Evolutionary conservation across 2,329 filamentous ascomycete species (phyloP).

Genomic region (Hymenoscyphus fraxineus): DNA sequence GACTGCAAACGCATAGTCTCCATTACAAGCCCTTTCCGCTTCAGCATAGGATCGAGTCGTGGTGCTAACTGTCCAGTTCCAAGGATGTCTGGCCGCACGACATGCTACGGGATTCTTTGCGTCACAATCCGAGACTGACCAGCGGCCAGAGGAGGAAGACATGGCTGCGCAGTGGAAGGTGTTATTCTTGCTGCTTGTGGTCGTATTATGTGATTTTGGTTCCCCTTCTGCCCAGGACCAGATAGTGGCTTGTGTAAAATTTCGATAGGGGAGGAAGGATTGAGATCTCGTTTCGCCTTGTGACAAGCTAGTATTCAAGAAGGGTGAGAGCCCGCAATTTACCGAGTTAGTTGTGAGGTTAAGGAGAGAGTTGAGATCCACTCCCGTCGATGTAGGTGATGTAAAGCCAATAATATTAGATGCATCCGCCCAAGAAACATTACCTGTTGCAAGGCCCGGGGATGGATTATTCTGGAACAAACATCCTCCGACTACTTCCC

Average conservation of each 20-base stretch:
- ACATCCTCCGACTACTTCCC: slow-evolving; percentile 48
- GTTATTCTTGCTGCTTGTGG: slow-evolving; percentile 23
- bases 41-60: slow-evolving; percentile 41
- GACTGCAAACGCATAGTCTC: slow-evolving; percentile 48
- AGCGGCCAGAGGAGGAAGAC: slow-evolving; percentile 50
- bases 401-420: slow-evolving; percentile 31
- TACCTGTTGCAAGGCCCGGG: slow-evolving; percentile 34
- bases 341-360: slow-evolving; percentile 40
- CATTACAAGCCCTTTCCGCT: slow-evolving; percentile 45
- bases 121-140: slow-evolving; percentile 55
- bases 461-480: slow-evolving; percentile 46
- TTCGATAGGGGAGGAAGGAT: slow-evolving; percentile 46
- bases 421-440: slow-evolving; percentile 51
- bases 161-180: slow-evolving; percentile 51
- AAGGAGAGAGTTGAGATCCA: slow-evolving; percentile 34
- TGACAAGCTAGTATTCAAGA: slow-evolving; percentile 52
- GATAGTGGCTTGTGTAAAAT: slow-evolving; percentile 45
- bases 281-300: slow-evolving; percentile 47
- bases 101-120: slow-evolving; percentile 52
- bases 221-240: slow-evolving; percentile 60
- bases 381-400: slow-evolving; percentile 28
- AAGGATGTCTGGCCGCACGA: slow-evolving; percentile 50
- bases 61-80: slow-evolving; percentile 52
- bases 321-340: slow-evolving; percentile 57
- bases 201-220: slow-evolving; percentile 44